These are phyloP conservation scores for Botrytis tulipae DNA, from an alignment of 2,329 filamentous ascomycete genomes.

Conservation along the genomic window DNA sequence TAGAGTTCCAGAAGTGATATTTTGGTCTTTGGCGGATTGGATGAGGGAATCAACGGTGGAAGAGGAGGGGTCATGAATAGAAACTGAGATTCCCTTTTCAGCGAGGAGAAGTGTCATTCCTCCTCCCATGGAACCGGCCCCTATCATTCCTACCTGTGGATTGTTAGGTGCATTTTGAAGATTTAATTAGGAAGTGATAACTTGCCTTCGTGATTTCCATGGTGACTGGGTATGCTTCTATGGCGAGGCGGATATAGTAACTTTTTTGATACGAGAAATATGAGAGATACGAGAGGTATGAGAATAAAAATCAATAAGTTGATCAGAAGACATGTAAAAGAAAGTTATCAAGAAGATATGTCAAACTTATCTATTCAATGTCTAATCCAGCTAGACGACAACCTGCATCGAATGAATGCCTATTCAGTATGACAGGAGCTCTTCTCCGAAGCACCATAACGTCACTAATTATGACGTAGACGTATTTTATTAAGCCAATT, in stretches of 20 bases:
- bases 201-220: conserved; percentile 2
- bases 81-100: conserved; percentile 54
- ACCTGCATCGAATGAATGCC: background rate
- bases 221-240: background rate
- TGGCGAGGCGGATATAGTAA: background rate
- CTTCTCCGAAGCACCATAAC: background rate
- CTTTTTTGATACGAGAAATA: background rate
- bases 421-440: background rate
- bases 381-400: background rate
- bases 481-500: background rate
- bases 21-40: conserved; percentile 37
- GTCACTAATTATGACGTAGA: conserved; percentile 3
- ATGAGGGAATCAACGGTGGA: conserved; percentile 42
- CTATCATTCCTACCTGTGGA: conserved; percentile 53
- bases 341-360: background rate
- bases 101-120: conserved; percentile 58
- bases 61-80: conserved; percentile 54
- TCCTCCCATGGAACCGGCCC: conserved; percentile 56
- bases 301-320: background rate
- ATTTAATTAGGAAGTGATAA: background rate
- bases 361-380: background rate
- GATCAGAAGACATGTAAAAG: background rate
- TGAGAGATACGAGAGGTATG: background rate
- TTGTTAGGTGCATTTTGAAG: background rate
- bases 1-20: conserved; percentile 34